phyloP scores from a whole-genome alignment of 2,329 filamentous ascomycete genomes.

The Xylariaceae sp. region DNA sequence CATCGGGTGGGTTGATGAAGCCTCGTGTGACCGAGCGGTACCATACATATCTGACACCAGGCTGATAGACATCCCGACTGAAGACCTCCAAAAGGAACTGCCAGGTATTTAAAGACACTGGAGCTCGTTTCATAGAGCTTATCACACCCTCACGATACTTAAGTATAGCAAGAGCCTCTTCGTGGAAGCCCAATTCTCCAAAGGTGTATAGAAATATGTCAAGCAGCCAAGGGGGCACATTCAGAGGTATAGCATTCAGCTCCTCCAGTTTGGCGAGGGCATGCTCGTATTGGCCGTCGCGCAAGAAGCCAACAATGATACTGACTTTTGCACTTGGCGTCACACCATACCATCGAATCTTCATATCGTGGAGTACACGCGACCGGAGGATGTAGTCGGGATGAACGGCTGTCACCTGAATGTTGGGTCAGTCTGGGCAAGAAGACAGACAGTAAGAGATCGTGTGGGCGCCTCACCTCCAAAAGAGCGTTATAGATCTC shows the following conservation, averaged over 20 bases:
- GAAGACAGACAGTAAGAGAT: neutral
- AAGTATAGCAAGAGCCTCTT: slow-evolving; percentile 69
- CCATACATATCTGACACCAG: slow-evolving; percentile 68
- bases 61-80: slow-evolving; percentile 56
- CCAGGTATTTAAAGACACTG: slow-evolving; percentile 42
- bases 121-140: slow-evolving; percentile 11
- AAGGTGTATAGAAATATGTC: slow-evolving; percentile 73
- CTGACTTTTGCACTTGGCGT: slow-evolving; percentile 58
- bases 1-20: slow-evolving; percentile 59
- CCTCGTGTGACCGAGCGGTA: slow-evolving; percentile 50
- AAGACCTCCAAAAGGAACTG: slow-evolving; percentile 71
- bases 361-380: slow-evolving; percentile 68
- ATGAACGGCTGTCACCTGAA: slow-evolving; percentile 68
- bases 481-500: slow-evolving; percentile 62
- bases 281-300: slow-evolving; percentile 78
- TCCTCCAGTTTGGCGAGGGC: slow-evolving; percentile 65
- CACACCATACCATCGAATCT: slow-evolving; percentile 63
- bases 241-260: slow-evolving; percentile 53
- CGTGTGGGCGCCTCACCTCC: slow-evolving; percentile 19
- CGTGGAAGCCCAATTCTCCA: slow-evolving; percentile 65
- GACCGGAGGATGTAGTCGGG: slow-evolving; percentile 75
- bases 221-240: slow-evolving; percentile 66
- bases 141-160: slow-evolving; percentile 45
- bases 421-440: slow-evolving; percentile 9
- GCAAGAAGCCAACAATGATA: slow-evolving; percentile 67